A percentile compares a stretch with the other conserved stretches of the same genome.
Conservation (phyloP, 164 flowering plant species). For the Liquidambar formosana region DNA sequence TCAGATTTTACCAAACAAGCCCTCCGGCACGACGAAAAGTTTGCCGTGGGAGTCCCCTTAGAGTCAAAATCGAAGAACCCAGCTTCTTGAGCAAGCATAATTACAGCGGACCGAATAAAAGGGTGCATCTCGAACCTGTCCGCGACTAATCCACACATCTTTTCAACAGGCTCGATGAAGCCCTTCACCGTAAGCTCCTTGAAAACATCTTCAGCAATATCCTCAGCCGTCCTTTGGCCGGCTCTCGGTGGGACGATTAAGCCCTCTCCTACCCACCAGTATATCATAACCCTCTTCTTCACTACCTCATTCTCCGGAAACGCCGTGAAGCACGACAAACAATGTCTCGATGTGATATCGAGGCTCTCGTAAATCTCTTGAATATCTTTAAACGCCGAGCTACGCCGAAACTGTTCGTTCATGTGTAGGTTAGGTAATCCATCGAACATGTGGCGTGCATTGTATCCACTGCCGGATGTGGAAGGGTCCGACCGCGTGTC, state of each 20-base stretch:
- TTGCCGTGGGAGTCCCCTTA: neutral
- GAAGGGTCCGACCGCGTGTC: neutral
- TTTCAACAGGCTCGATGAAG: slow-evolving; percentile 26
- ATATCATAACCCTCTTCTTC: slow-evolving; percentile 29
- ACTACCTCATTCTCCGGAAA: slow-evolving; percentile 34
- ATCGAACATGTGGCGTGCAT: neutral
- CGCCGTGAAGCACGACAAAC: slow-evolving; percentile 40
- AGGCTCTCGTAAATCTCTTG: neutral
- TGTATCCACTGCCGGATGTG: neutral
- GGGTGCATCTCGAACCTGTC: slow-evolving; percentile 29
- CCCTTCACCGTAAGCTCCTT: slow-evolving; percentile 10
- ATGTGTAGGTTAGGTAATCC: neutral
- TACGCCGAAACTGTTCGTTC: neutral
- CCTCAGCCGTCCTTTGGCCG: slow-evolving; percentile 10
- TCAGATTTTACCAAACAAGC: slow-evolving; percentile 21
- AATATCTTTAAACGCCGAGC: neutral
- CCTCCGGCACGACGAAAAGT: neutral
- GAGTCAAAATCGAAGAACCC: slow-evolving; percentile 24
- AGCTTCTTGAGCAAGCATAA: slow-evolving; percentile 7
- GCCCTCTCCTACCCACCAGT: slow-evolving; percentile 55
- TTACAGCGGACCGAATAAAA: slow-evolving; percentile 22
- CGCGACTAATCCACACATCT: slow-evolving; percentile 3
- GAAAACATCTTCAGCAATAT: slow-evolving; percentile 12
- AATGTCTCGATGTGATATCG: neutral
- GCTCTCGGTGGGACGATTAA: slow-evolving; percentile 2